phyloP scores from a whole-genome alignment of 2,329 filamentous ascomycete species.

The Chrysoporthe austroafricana region DNA sequence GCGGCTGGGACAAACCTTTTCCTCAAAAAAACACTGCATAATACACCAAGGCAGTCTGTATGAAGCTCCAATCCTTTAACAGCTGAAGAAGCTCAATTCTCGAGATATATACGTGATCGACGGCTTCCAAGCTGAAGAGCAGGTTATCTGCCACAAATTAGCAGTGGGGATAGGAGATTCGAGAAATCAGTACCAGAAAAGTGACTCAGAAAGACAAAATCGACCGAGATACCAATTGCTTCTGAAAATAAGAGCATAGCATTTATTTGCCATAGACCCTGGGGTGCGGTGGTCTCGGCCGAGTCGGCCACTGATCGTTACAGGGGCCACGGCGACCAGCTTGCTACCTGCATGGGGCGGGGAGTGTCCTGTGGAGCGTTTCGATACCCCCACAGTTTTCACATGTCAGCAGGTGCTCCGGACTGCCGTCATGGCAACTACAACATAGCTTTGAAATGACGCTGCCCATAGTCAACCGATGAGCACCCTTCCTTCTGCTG shows the following conservation, averaged over 20 bases:
- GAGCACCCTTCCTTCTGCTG: background rate
- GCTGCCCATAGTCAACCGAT: background rate
- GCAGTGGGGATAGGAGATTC: background rate
- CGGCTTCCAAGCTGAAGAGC: background rate
- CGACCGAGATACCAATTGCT: background rate
- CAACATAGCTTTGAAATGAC: background rate
- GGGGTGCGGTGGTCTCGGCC: constrained; percentile 6
- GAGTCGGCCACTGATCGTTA: constrained; percentile 3
- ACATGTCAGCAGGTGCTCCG: constrained; percentile 12
- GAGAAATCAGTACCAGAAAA: background rate
- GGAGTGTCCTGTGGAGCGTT: background rate
- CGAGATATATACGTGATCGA: background rate
- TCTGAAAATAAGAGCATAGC: background rate
- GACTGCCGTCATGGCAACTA: background rate
- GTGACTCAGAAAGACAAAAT: background rate
- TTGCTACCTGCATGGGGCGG: background rate
- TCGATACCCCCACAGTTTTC: constrained; percentile 15
- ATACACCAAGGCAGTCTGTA: background rate
- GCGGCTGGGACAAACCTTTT: background rate
- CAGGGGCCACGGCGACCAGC: background rate
- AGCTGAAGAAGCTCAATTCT: background rate
- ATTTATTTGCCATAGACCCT: background rate
- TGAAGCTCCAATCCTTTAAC: background rate
- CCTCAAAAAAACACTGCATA: background rate
- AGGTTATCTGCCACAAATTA: background rate